These are phyloP conservation scores for Papilionanthe hybrid DNA, from an alignment of 116 monocot species.

Conservation along the genomic window DNA sequence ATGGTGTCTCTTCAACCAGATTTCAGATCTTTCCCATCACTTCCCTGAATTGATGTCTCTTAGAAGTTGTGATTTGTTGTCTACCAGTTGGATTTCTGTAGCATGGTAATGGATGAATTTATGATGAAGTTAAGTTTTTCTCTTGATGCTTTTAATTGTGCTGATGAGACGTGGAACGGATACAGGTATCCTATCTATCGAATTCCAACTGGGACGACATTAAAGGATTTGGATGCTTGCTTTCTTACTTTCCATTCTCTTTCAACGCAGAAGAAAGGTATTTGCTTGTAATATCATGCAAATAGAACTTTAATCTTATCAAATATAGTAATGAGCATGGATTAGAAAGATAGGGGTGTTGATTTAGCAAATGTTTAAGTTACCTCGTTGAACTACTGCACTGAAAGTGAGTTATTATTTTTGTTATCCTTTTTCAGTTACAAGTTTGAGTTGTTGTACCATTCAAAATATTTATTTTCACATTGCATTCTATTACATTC, in stretches of 20 bases:
- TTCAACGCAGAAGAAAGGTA: constrained; percentile 51
- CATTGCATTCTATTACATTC: not conserved
- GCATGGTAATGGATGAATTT: constrained; percentile 55
- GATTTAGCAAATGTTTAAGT: not conserved
- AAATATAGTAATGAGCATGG: not conserved
- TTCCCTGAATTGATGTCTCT: constrained; percentile 61
- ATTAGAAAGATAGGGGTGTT: not conserved
- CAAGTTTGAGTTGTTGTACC: not conserved
- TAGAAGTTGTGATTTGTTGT: constrained; percentile 79
- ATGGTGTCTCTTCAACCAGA: constrained; percentile 29
- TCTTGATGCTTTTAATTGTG: not conserved
- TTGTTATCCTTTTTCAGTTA: not conserved
- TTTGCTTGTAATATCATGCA: not conserved
- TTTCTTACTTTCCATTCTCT: constrained; percentile 90
- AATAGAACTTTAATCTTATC: not conserved
- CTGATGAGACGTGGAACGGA: constrained; percentile 14
- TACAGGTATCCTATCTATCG: constrained; percentile 98
- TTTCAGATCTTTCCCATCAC: constrained; percentile 45
- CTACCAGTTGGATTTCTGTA: constrained; percentile 90
- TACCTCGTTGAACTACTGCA: not conserved
- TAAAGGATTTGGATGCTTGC: constrained; percentile 86
- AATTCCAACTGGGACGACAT: constrained; percentile 79
- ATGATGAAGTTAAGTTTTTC: not conserved
- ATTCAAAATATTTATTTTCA: not conserved
- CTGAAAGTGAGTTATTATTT: not conserved